Base-by-base conservation (phyloP, 2,329 filamentous ascomycete species). In the Fusarium pseudoanthophilum region DNA sequence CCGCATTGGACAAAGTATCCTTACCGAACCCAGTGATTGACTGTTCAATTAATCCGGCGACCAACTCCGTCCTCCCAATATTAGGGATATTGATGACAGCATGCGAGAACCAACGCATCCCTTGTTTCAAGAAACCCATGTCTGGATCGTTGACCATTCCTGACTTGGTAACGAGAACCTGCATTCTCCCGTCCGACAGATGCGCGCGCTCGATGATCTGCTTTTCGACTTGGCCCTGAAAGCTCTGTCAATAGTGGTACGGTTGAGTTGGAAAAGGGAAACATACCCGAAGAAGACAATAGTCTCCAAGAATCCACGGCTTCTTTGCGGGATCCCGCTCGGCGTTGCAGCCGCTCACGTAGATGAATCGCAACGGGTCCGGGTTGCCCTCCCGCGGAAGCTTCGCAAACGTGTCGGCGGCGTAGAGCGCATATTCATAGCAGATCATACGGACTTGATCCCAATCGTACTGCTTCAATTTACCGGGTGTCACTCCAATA, bases 161-260 rank as follows among this genome's bases (percentile, higher is more conserved):
- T 0, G 85, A 81, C 62, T 84, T 86, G 11, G 80, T 83, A 2
- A 85, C 75, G n/a, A 77, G 77, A 0, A 78, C 80, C 63, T 86
- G 82, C 30, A 87, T 73, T 2, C 75, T 62, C 5, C 80, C 82
- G 4, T 80, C 71, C n/a, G 83, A 80, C 14, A 84, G 72, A 26
- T 80, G 74, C 6, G 84, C 84, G 26, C 82, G 83, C 4, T 80
- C 80, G 8, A 87, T 79, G 8, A 88, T 78, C 24, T 79, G 75
- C 13, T 73, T 83, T 69, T 88, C 87, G 0, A 83, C 82, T 46
- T 85, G 82, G 11, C 87, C 86, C 86, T 88, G 37, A n/a, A 11
- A 30, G 30, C 30, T 30, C 28, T 30, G 30, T 30, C 30, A 30
- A 30, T 30, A 30, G 30, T 30, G 30, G 30, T 30, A 30, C 30